Conservation (phyloP, 257 asterid species). For the Rubia yunnanensis region DNA sequence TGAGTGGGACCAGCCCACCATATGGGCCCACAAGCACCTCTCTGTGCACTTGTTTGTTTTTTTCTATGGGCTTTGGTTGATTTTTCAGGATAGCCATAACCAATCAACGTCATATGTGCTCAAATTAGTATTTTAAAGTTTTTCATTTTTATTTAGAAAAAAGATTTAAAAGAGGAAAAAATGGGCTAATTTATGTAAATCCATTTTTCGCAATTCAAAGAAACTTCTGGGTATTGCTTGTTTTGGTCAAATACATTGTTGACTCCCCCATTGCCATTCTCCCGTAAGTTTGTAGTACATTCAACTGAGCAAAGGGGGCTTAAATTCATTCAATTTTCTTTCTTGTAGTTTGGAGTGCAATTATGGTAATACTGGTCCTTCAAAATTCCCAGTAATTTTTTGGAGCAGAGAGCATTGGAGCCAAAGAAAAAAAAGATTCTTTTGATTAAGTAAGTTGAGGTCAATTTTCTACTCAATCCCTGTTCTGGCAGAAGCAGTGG, state of each 20-base stretch:
- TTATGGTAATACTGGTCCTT: background rate
- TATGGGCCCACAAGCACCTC: background rate
- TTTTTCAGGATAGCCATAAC: conserved; percentile 5
- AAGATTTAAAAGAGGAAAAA: no score
- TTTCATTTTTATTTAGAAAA: background rate
- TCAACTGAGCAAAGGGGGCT: background rate
- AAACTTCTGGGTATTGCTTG: background rate
- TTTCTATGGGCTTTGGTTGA: conserved; percentile 5
- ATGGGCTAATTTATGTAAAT: background rate
- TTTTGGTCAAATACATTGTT: background rate
- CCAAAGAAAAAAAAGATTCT: background rate
- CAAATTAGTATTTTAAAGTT: background rate
- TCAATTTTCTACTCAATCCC: conserved; percentile 10
- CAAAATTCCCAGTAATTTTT: background rate
- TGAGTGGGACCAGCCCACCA: conserved; percentile 9
- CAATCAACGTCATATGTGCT: conserved; percentile 11
- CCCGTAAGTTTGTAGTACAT: background rate
- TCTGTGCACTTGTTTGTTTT: background rate
- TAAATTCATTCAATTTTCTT: background rate
- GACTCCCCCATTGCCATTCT: background rate
- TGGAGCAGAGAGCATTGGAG: background rate
- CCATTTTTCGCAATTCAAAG: background rate
- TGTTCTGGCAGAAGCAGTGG: background rate
- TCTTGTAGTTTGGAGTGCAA: background rate
- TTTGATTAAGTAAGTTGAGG: conserved; percentile 8